Evolutionary conservation across 2,329 filamentous ascomycete species (phyloP).

Genomic region (Raffaelea albimanens): DNA sequence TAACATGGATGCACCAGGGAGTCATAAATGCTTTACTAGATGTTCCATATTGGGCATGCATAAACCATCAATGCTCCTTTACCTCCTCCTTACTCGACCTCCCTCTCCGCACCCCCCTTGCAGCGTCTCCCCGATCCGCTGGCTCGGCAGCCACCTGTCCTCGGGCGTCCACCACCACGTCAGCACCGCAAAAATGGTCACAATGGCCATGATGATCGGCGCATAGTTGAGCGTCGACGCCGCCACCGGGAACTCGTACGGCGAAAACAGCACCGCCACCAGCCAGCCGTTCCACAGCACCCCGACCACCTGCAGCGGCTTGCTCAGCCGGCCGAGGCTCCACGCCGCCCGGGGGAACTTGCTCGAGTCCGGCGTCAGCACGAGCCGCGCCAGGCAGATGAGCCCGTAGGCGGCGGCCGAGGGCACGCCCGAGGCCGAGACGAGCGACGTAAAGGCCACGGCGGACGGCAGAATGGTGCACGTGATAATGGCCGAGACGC

Average conservation of each 20-base stretch:
- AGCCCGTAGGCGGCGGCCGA: constrained; percentile 9
- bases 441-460: constrained; percentile 10
- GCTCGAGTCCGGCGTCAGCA: constrained; percentile 5
- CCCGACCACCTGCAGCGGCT: constrained; percentile 7
- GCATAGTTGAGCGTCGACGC: constrained; percentile 9
- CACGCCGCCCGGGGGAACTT: constrained; percentile 7
- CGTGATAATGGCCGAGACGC: constrained; percentile 6
- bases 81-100: too few species aligned
- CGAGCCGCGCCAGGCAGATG: constrained; percentile 1
- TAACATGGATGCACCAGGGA: too few species aligned
- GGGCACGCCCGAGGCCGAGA: constrained; percentile 8
- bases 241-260: constrained; percentile 7
- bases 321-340: constrained; percentile 8
- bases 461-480: constrained; percentile 11
- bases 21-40: too few species aligned
- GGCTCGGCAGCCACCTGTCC: constrained; percentile 8
- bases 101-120: too few species aligned
- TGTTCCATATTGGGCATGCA: too few species aligned
- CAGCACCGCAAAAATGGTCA: constrained; percentile 6
- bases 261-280: constrained; percentile 8
- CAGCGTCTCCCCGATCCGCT: constrained; percentile 6
- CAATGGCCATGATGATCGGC: constrained; percentile 9
- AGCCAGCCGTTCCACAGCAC: constrained; percentile 8
- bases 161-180: constrained; percentile 8
- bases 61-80: too few species aligned